These are phyloP conservation scores for Colletotrichum coccodes DNA, from an alignment of 2,329 filamentous ascomycete genomes.

Conservation along the genomic window DNA sequence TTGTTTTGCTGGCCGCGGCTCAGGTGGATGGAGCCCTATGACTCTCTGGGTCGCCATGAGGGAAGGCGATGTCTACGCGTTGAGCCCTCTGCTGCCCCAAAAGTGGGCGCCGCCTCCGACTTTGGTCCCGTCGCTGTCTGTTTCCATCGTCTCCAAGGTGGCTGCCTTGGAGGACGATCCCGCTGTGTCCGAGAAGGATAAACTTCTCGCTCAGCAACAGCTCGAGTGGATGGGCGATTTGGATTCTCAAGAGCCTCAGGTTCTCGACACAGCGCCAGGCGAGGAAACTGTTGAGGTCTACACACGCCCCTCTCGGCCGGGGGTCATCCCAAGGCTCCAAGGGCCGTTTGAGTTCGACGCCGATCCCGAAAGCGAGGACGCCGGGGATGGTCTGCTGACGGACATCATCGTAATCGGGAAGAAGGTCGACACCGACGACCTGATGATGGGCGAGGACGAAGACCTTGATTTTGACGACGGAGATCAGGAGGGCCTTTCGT, in stretches of 20 bases:
- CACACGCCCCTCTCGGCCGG: constrained; percentile 65
- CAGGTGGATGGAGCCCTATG: constrained; percentile 94
- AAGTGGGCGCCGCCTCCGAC: constrained; percentile 85
- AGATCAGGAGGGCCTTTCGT: constrained; percentile 68
- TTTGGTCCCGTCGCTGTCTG: constrained; percentile 83
- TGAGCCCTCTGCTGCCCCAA: constrained; percentile 88
- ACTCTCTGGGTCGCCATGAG: constrained; percentile 97
- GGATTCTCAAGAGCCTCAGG: constrained; percentile 68
- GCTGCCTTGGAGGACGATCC: constrained; percentile 70
- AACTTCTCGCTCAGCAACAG: constrained; percentile 70
- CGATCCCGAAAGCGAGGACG: constrained; percentile 66
- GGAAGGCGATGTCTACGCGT: constrained; percentile 90
- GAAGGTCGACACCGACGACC: constrained; percentile 67
- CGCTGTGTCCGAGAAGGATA: constrained; percentile 60
- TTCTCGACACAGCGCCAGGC: constrained; percentile 60
- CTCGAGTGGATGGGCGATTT: constrained; percentile 75
- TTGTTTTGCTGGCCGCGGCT: constrained; percentile 74
- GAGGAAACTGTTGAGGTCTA: constrained; percentile 66
- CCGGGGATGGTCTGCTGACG: constrained; percentile 65
- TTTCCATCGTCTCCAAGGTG: constrained; percentile 82
- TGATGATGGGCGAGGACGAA: constrained; percentile 74
- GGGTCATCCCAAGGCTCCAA: constrained; percentile 68
- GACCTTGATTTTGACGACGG: constrained; percentile 66
- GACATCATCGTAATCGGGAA: constrained; percentile 73
- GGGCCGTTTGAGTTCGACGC: constrained; percentile 69